These are phyloP conservation scores for Linnemannia exigua DNA, from an alignment of 192 early-diverging fungal genomes.

Conservation along the genomic window DNA sequence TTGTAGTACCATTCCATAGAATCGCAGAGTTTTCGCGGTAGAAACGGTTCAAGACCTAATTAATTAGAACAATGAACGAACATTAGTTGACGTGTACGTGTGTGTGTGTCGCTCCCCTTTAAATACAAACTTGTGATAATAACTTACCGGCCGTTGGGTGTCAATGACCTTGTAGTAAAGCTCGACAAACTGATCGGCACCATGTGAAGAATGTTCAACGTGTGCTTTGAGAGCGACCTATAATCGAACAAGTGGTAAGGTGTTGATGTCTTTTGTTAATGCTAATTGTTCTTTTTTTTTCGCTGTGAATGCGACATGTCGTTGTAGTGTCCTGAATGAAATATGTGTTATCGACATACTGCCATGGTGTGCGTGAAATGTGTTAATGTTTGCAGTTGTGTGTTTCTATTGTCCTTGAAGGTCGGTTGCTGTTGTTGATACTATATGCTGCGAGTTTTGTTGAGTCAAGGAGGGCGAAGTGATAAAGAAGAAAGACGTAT, in stretches of 20 bases:
- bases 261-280: background rate
- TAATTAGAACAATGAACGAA: background rate
- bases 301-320: background rate
- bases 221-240: conserved; percentile 45
- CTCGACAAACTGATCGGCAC: conserved; percentile 65
- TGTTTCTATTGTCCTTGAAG: too few relatives aligned
- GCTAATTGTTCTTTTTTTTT: background rate
- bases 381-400: background rate
- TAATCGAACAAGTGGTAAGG: background rate
- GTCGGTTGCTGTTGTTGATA: background rate
- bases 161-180: conserved; percentile 63
- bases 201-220: conserved; percentile 56
- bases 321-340: background rate
- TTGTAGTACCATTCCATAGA: conserved; percentile 66
- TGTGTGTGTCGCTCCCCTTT: too few relatives aligned
- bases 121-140: too few relatives aligned
- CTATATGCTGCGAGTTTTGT: background rate
- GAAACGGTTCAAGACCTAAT: conserved; percentile 53
- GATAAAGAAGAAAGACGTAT: background rate
- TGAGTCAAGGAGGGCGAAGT: background rate
- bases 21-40: conserved; percentile 66
- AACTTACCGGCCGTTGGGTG: conserved; percentile 58
- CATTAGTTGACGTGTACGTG: background rate
- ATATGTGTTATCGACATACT: conserved; percentile 8
- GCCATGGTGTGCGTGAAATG: conserved; percentile 17